A percentile compares a stretch with the other conserved stretches of the same genome.
Conservation (phyloP, 1,284 basidiomycete species). For the Trichosporon faecale region DNA sequence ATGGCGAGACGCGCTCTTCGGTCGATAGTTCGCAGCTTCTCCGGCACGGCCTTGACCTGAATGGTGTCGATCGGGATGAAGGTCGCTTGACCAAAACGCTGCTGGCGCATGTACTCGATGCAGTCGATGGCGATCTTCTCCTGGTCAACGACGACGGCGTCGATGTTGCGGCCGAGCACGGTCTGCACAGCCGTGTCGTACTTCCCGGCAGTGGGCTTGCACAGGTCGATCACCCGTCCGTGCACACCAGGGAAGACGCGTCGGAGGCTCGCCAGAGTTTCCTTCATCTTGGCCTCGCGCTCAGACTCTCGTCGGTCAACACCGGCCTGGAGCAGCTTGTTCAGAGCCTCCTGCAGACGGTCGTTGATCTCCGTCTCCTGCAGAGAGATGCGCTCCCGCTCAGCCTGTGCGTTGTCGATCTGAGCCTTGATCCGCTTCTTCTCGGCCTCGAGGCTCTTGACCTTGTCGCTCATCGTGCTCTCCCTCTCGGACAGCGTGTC, state of each 20-base stretch:
- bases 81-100: constrained; percentile 90
- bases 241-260: constrained; percentile 86
- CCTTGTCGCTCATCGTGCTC: constrained; percentile 57
- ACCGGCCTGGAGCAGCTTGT: constrained; percentile 81
- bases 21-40: constrained; percentile 87
- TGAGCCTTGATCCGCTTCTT: constrained; percentile 39
- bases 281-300: constrained; percentile 76
- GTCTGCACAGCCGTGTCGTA: constrained; percentile 92
- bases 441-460: constrained; percentile 57
- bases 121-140: constrained; percentile 97
- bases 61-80: constrained; percentile 98
- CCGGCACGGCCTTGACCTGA: constrained; percentile 87
- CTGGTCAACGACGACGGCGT: constrained; percentile 92
- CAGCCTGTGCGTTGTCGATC: constrained; percentile 42
- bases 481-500: constrained; percentile 60
- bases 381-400: constrained; percentile 55
- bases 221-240: constrained; percentile 86
- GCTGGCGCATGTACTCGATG: constrained; percentile 95
- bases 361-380: constrained; percentile 86
- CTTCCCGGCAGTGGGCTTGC: constrained; percentile 86
- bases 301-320: constrained; percentile 82
- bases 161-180: constrained; percentile 91
- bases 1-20: constrained; percentile 89
- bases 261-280: constrained; percentile 77
- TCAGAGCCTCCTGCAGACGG: constrained; percentile 76